Evolutionary conservation across 2,329 filamentous ascomycete species (phyloP).

Genomic region (Colletotrichum sp.): DNA sequence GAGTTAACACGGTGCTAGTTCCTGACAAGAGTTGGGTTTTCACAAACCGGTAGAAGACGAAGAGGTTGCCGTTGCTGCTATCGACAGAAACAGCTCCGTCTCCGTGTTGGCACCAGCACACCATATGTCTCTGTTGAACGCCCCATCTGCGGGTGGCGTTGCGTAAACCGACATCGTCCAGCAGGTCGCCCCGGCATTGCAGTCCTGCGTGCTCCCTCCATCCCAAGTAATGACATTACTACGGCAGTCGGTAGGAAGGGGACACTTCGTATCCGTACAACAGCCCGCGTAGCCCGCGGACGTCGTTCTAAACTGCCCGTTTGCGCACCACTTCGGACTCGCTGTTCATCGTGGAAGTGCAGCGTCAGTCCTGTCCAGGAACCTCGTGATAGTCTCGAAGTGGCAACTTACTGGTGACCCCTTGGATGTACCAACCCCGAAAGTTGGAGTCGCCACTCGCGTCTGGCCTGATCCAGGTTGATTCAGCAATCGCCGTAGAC

Average conservation of each 20-base stretch:
- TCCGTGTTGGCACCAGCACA: background rate
- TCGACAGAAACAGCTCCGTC: background rate
- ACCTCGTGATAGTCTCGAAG: background rate
- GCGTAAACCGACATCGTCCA: background rate
- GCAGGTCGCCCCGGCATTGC: background rate
- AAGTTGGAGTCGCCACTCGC: background rate
- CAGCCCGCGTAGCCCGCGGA: background rate
- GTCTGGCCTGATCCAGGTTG: background rate
- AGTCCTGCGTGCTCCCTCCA: background rate
- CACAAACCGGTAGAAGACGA: background rate
- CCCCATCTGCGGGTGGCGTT: background rate
- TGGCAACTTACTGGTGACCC: background rate
- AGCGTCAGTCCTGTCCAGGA: background rate
- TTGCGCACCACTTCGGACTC: background rate
- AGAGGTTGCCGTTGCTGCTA: background rate
- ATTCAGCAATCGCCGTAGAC: background rate
- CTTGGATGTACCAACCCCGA: background rate
- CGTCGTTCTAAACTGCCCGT: background rate
- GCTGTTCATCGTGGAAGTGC: background rate
- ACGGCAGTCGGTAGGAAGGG: background rate
- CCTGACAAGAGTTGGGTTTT: background rate
- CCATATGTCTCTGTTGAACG: background rate
- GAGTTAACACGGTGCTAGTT: background rate
- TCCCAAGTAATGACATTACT: background rate
- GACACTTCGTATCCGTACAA: background rate